Conservation (phyloP, 106 monocot genomes). For the Platanthera guangdongensis region DNA sequence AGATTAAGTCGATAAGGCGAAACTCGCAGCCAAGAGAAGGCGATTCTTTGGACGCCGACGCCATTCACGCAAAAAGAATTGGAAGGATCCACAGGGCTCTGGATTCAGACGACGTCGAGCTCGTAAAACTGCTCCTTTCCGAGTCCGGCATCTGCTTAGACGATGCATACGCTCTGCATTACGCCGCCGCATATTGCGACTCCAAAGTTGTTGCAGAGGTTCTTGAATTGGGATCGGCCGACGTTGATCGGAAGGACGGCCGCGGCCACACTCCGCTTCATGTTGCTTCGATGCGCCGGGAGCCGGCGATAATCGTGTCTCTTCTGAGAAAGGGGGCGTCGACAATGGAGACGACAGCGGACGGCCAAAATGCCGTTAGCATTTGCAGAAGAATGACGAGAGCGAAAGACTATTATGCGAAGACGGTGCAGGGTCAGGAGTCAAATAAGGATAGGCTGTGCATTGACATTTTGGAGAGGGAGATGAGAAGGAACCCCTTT, state of each 20-base stretch:
- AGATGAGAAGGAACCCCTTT: slow-evolving; percentile 55
- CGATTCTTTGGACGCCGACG: slow-evolving; percentile 12
- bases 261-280: slow-evolving; percentile 86
- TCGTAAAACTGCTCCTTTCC: slow-evolving; percentile 75
- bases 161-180: slow-evolving; percentile 74
- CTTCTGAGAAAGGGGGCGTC: slow-evolving; percentile 72
- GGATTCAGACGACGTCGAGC: slow-evolving; percentile 90
- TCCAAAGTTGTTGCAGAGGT: slow-evolving; percentile 83
- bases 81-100: slow-evolving; percentile 72
- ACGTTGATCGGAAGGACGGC: slow-evolving; percentile 74
- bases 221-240: slow-evolving; percentile 39
- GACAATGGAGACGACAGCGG: slow-evolving; percentile 40
- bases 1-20: slow-evolving; percentile 42
- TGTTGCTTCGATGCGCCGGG: slow-evolving; percentile 74
- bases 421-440: slow-evolving; percentile 62
- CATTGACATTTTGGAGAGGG: slow-evolving; percentile 79
- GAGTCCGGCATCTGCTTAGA: slow-evolving; percentile 75
- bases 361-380: slow-evolving; percentile 58
- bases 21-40: slow-evolving; percentile 14
- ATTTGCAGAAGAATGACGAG: slow-evolving; percentile 82
- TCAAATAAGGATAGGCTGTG: slow-evolving; percentile 79
- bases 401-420: slow-evolving; percentile 60
- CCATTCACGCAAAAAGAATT: slow-evolving; percentile 45
- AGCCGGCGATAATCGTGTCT: slow-evolving; percentile 68
- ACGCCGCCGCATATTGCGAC: slow-evolving; percentile 85